A percentile compares a stretch with the other conserved stretches of the same genome.
These are phyloP conservation scores for Amphicarpaea edgeworthii DNA, from an alignment of 306 rosid genomes.

Conservation along the genomic window DNA sequence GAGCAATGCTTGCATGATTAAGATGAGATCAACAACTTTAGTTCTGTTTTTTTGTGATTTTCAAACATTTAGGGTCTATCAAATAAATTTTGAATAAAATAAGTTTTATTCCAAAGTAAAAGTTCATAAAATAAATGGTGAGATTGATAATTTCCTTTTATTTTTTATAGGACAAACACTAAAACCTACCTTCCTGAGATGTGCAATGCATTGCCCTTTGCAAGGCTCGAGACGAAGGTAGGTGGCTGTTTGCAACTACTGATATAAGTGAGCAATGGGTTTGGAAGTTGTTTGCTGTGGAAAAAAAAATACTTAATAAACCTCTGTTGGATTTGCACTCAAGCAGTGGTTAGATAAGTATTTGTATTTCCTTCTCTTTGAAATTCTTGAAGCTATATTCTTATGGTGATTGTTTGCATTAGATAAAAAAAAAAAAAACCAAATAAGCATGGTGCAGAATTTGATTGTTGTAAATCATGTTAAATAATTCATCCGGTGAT, in stretches of 20 bases:
- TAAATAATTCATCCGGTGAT: not conserved
- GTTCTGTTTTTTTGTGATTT: not conserved
- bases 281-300: not conserved
- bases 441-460: not conserved
- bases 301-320: not conserved
- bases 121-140: no score
- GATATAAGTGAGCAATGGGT: not conserved
- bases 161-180: no score
- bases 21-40: not conserved
- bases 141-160: no score
- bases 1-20: not conserved
- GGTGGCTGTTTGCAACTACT: not conserved
- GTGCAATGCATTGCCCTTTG: no score
- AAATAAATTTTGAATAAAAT: not conserved
- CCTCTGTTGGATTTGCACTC: conserved; percentile 8
- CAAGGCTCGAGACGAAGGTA: no score
- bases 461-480: not conserved
- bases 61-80: not conserved
- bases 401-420: not conserved
- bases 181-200: not conserved
- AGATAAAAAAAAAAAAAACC: not conserved
- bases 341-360: not conserved
- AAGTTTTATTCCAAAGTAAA: no score
- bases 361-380: not conserved
- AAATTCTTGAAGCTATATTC: not conserved